Evolutionary conservation across 2,329 filamentous ascomycete genomes (phyloP).

Genomic region (Botrytis fabae): DNA sequence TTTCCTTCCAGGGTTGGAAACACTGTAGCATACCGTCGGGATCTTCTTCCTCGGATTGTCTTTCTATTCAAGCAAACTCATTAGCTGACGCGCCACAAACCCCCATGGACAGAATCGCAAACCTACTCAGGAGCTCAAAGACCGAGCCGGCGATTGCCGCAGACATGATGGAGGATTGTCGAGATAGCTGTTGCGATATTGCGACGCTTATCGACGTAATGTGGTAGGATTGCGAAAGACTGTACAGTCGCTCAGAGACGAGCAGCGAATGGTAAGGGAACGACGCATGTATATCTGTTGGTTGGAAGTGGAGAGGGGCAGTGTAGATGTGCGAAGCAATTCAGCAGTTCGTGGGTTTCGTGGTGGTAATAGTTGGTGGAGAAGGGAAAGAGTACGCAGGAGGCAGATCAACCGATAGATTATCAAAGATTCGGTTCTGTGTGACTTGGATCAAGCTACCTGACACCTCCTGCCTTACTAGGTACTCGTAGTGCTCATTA

Average conservation of each 20-base stretch:
- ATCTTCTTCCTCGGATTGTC: conserved; percentile 37
- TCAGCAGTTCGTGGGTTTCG: neutral
- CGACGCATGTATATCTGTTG: conserved; percentile 40
- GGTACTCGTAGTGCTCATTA: neutral
- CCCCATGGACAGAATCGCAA: conserved; percentile 9
- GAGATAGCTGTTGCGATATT: neutral
- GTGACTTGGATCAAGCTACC: neutral
- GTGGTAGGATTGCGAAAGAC: neutral
- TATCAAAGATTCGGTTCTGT: neutral
- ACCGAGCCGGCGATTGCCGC: conserved; percentile 36
- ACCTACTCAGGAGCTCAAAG: conserved; percentile 42
- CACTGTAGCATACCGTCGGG: conserved; percentile 34
- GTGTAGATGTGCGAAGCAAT: neutral
- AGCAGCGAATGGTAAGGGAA: conserved; percentile 35
- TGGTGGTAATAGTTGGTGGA: conserved; percentile 1
- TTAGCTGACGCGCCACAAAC: conserved; percentile 31
- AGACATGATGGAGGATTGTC: conserved; percentile 32
- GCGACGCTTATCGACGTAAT: neutral
- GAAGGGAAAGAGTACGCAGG: neutral
- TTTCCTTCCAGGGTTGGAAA: neutral
- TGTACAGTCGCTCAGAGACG: conserved; percentile 37
- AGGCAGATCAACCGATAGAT: neutral
- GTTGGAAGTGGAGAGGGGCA: neutral
- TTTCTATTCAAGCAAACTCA: conserved; percentile 29
- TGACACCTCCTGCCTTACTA: neutral